Evolutionary conservation across 2,329 filamentous ascomycete species (phyloP), one percentile per base, ranked within the genome.

Genomic region (Fusarium annulatum): DNA sequence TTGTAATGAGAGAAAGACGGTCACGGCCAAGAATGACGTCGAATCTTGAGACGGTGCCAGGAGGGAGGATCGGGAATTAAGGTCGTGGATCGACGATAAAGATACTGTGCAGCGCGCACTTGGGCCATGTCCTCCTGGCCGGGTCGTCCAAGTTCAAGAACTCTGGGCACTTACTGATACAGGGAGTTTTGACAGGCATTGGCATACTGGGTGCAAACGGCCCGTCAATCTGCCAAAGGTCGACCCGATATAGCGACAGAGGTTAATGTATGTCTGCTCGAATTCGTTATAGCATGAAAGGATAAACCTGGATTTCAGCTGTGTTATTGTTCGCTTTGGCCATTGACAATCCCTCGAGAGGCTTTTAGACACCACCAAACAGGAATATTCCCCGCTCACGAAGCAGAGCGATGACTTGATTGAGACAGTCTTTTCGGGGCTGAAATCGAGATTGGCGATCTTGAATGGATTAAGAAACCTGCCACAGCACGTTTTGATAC

Each of bases 21-120:
- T 59, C 53, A 52, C 28, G 52, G 60, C 45, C 72, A 71, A 65
- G 46, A 71, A 77, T 79, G 77, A 78, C 77, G 77, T 79, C 68
- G 71, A 57, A 63, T 64, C 57, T 58, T 64, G 59, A 66, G 66
- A 68, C 67, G 69, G 65, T 70, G 66, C 63, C 46, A 60, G 45
- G 61, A 52, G 61, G 63, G 60, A 66, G 58, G 72, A 79, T 79
- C 77, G 76, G 73, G 56, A 66, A 56, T 69, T 77, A 77, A 68
- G 67, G 72, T 65, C 69, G 62, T 60, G 60, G 78, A 79, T 79
- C 77, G 78, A 77, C 61, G 66, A 78, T 77, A 67, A 77, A 63
- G 66, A 78, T 76, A 70, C 43, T 58, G 53, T 72, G 67, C 51
- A 56, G 53, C 52, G 53, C 52, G 49, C 51, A 67, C 33, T 52